Conservation (phyloP, 805 yeast species). For the Teunomyces cretensis region DNA sequence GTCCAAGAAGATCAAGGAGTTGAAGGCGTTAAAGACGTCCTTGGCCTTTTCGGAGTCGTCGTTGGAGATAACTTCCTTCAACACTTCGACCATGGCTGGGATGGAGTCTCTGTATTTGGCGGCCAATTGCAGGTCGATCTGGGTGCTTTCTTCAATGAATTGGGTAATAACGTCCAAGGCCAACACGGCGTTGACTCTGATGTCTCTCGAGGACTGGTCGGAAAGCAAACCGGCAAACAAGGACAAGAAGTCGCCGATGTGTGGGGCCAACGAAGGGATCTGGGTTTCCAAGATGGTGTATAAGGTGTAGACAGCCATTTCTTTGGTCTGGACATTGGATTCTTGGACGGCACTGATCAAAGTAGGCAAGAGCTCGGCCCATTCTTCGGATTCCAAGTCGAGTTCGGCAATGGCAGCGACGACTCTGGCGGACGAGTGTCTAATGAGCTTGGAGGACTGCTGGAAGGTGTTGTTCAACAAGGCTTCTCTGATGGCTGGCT, state of each 20-base stretch:
- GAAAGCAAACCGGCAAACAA: slow-evolving; percentile 68
- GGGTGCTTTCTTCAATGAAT: slow-evolving; percentile 60
- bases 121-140: slow-evolving; percentile 44
- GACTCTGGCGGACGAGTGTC: slow-evolving; percentile 89
- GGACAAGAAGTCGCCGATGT: slow-evolving; percentile 65
- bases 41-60: slow-evolving; percentile 73
- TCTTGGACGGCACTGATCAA: slow-evolving; percentile 59
- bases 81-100: slow-evolving; percentile 78
- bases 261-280: slow-evolving; percentile 54
- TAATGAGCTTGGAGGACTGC: slow-evolving; percentile 59
- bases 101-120: slow-evolving; percentile 62
- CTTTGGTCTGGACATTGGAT: slow-evolving; percentile 58
- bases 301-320: slow-evolving; percentile 79
- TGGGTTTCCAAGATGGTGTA: slow-evolving; percentile 75
- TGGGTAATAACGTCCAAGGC: slow-evolving; percentile 74
- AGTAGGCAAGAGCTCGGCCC: slow-evolving; percentile 76
- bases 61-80: slow-evolving; percentile 67
- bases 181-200: slow-evolving; percentile 79
- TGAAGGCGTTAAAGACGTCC: slow-evolving; percentile 80
- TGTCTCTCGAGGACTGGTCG: slow-evolving; percentile 62
- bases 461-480: slow-evolving; percentile 72
- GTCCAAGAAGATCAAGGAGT: slow-evolving; percentile 74
- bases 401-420: slow-evolving; percentile 79
- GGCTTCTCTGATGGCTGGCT: slow-evolving; percentile 63
- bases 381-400: slow-evolving; percentile 62